A percentile compares a stretch with the other conserved stretches of the same genome.
Evolutionary conservation across 2,329 filamentous ascomycete genomes (phyloP).

Genomic region (Exophiala calicioides): DNA sequence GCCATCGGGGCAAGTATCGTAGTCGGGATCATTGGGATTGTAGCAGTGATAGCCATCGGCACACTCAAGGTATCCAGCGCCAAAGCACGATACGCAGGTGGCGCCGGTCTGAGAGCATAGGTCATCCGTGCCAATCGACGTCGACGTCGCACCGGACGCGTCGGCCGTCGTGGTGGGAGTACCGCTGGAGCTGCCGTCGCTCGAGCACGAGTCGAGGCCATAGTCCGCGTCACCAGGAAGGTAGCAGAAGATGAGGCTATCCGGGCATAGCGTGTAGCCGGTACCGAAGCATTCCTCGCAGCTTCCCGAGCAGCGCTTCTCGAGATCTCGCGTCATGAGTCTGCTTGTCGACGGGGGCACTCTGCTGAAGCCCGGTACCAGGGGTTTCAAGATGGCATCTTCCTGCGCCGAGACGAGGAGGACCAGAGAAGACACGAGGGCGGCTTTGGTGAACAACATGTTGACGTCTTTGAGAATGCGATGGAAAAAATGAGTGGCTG

Average conservation of each 20-base stretch:
- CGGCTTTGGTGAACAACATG: slow-evolving; percentile 21
- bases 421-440: slow-evolving; percentile 18
- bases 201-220: slow-evolving; percentile 25
- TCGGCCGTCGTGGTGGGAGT: slow-evolving; percentile 7
- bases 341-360: slow-evolving; percentile 7
- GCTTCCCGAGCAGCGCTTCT: slow-evolving; percentile 24
- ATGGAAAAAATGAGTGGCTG: slow-evolving; percentile 10
- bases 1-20: slow-evolving; percentile 24
- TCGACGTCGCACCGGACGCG: slow-evolving; percentile 8
- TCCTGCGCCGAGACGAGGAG: slow-evolving; percentile 17
- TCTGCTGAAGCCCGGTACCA: slow-evolving; percentile 7
- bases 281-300: slow-evolving; percentile 27
- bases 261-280: slow-evolving; percentile 27
- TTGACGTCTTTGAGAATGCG: slow-evolving; percentile 4
- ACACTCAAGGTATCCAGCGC: slow-evolving; percentile 21
- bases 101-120: slow-evolving; percentile 21
- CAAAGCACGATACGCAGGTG: slow-evolving; percentile 26
- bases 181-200: neutral
- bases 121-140: slow-evolving; percentile 14
- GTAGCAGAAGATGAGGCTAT: slow-evolving; percentile 27
- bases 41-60: slow-evolving; percentile 25
- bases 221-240: slow-evolving; percentile 22
- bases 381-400: slow-evolving; percentile 14
- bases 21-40: slow-evolving; percentile 22
- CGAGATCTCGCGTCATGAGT: slow-evolving; percentile 18